Conservation (phyloP, 768 basidiomycete species). For the Tulasnella sp. region DNA sequence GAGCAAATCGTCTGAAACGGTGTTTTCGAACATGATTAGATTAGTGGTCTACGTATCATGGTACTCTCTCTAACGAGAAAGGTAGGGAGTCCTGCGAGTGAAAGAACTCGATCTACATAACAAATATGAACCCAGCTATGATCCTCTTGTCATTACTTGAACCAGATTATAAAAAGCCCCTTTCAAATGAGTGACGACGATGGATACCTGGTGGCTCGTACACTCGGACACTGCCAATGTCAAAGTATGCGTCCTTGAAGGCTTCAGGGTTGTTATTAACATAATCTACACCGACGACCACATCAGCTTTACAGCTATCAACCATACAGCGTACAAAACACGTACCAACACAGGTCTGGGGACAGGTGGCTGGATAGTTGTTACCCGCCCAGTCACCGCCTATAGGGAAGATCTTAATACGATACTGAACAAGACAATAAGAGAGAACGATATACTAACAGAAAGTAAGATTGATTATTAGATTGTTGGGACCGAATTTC, state of each 20-base stretch:
- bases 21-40: too few relatives aligned
- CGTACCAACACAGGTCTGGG: constrained; percentile 17
- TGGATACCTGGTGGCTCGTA: too few relatives aligned
- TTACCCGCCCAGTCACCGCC: constrained; percentile 15
- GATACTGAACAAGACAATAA: constrained; percentile 25
- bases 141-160: too few relatives aligned
- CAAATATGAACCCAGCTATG: too few relatives aligned
- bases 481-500: constrained; percentile 16
- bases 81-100: too few relatives aligned
- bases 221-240: constrained; percentile 45
- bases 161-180: too few relatives aligned
- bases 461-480: constrained; percentile 19
- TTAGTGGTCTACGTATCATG: too few relatives aligned
- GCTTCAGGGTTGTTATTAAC: constrained; percentile 46
- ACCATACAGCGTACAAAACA: not conserved
- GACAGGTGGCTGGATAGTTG: constrained; percentile 12
- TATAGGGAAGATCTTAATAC: constrained; percentile 6
- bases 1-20: too few relatives aligned
- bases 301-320: too few relatives aligned
- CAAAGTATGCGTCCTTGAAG: constrained; percentile 58
- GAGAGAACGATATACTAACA: not conserved
- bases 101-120: too few relatives aligned
- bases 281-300: constrained; percentile 23
- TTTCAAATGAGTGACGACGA: too few relatives aligned
- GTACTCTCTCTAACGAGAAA: too few relatives aligned